A percentile compares a stretch with the other conserved stretches of the same genome.
These are phyloP conservation scores for Mycena amicta DNA, from an alignment of 768 basidiomycete species.

Conservation along the genomic window DNA sequence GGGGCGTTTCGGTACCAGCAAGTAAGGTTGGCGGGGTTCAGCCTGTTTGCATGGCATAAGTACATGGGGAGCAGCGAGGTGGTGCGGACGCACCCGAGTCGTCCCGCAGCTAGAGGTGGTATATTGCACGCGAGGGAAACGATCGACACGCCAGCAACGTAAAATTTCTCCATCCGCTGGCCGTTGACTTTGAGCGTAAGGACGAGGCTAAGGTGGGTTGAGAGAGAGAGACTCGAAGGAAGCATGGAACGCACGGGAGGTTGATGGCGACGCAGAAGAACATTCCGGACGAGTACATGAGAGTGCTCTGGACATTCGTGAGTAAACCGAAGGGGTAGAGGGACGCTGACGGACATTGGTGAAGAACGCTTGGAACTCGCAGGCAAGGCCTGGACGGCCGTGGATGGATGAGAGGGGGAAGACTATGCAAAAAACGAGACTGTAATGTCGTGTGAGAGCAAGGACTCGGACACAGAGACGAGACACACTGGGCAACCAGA, in stretches of 20 bases:
- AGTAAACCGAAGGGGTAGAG: background rate
- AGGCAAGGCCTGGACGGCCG: background rate
- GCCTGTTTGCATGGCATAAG: no score
- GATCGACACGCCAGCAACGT: background rate
- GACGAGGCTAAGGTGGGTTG: background rate
- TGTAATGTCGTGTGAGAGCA: no score
- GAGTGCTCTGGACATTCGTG: background rate
- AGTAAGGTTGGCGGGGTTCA: background rate
- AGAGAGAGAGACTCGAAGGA: background rate
- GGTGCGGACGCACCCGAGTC: background rate
- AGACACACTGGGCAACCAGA: background rate
- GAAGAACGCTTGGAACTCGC: background rate
- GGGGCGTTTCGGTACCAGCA: background rate
- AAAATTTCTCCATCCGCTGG: conserved; percentile 1
- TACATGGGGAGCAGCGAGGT: background rate
- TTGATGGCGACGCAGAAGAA: conserved; percentile 6
- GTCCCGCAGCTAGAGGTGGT: background rate
- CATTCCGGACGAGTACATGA: conserved; percentile 5
- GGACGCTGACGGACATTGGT: background rate
- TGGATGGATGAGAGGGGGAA: background rate
- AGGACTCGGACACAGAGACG: no score
- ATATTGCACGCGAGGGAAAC: background rate
- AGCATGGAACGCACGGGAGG: conserved; percentile 1
- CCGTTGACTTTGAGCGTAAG: background rate
- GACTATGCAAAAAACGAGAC: background rate